A percentile compares a stretch with the other conserved stretches of the same genome.
Conservation (phyloP, 164 flowering plant genomes). For the Tinospora cordifolia region DNA sequence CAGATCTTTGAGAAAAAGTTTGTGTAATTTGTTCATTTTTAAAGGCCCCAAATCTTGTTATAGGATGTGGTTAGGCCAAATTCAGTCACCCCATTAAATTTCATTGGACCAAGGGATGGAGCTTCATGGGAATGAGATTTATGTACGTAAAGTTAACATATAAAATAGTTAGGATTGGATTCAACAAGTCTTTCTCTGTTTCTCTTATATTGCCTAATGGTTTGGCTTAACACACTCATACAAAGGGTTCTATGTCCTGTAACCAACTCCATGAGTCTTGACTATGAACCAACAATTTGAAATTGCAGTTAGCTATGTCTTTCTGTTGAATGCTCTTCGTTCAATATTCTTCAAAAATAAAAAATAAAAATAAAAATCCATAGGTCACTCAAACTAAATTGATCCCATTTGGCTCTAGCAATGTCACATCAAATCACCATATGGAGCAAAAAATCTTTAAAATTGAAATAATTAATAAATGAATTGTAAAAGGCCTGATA, state of each 20-base stretch:
- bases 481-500: background rate
- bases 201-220: background rate
- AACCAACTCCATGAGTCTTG: background rate
- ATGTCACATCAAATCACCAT: background rate
- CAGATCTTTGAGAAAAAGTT: background rate
- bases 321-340: background rate
- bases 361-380: too few species aligned
- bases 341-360: background rate
- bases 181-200: too few species aligned
- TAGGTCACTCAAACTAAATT: background rate
- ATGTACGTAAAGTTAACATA: background rate
- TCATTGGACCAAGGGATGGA: background rate
- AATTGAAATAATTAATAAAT: constrained; percentile 1
- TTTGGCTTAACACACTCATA: background rate
- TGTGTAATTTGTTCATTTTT: too few species aligned
- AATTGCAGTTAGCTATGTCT: background rate
- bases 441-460: background rate
- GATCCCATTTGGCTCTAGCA: background rate
- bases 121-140: background rate
- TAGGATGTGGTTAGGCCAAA: too few species aligned
- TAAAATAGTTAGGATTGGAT: background rate
- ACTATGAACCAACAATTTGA: background rate
- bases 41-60: too few species aligned
- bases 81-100: too few species aligned
- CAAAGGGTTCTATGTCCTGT: background rate